Evolutionary conservation across 1,284 basidiomycete species (phyloP), one percentile per base, ranked within the genome.

Genomic region (Boletellus deceptivus): DNA sequence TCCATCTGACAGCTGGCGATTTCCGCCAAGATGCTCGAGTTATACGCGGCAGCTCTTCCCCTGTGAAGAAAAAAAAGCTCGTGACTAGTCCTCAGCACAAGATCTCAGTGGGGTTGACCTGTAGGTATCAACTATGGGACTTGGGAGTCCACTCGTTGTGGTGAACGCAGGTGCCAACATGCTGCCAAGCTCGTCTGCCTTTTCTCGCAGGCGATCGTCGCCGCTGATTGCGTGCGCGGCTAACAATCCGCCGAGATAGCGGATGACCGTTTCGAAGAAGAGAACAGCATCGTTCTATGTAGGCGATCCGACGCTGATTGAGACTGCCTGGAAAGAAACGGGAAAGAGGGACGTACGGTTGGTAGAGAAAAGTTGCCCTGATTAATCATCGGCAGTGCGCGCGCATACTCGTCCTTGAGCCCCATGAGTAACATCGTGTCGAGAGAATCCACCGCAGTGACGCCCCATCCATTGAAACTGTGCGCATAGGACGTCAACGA

Each of bases 391-490:
- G 80, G 72, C 3, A 93, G 70, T 1, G 89, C 91, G 1, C 84
- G 76, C 29, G 77, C 68, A 69, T 89, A 96, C 64, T 96, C 89
- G 16, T 84, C 80, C 22, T 84, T 71, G 16, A 97, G 75, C 14
- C 78, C 86, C 88, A 98, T 90, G 48, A 98, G 72, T 16, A 91
- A 76, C 71, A 98, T 84, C 0, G 94, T 96, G 64, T 96, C 93
- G 35, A 97, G 78, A 2, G 87, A 82, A 62, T 93, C 91, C 54
- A 91, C 78, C 39, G 85, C 76, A 2, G 88, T 87, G 1, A 94
- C 84, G 16, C 91, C 91, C 93, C 93, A 97, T 10, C 89, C 84
- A 63, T 88, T 88, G 65, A 88, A 85, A 46, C 86, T 88, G 54
- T 20, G 9, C 6, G 25, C 3, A 43, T 7, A 42, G 4, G 45